Percentiles rank a stretch among this genome's conserved stretches.
These are phyloP conservation scores for Paraconiothyrium brasiliense DNA, from an alignment of 2,329 filamentous ascomycete genomes.

Conservation along the genomic window DNA sequence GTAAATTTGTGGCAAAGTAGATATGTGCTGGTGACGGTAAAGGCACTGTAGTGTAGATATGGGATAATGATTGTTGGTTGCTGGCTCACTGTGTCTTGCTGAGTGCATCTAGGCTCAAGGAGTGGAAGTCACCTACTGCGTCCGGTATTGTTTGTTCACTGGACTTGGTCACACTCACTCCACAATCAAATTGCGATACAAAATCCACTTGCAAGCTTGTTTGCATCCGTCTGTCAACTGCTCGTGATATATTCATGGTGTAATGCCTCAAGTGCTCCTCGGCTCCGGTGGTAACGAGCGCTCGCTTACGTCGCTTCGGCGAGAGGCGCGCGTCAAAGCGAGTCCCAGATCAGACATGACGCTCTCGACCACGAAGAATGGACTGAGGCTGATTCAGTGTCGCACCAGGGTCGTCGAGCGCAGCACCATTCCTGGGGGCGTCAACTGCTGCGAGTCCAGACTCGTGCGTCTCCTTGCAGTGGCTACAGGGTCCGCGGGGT, in stretches of 20 bases:
- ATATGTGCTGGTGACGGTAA: not conserved
- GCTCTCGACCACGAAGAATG: not conserved
- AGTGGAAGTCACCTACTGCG: too few species aligned
- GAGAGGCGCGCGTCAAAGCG: not conserved
- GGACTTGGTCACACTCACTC: too few species aligned
- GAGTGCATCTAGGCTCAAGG: too few species aligned
- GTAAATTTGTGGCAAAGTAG: not conserved
- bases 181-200: too few species aligned
- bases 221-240: too few species aligned
- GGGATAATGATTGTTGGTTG: too few species aligned
- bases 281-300: not conserved
- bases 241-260: too few species aligned
- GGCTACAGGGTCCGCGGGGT: not conserved
- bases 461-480: conserved; percentile 1
- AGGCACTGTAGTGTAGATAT: too few species aligned
- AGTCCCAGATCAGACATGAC: not conserved
- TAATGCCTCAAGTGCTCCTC: not conserved
- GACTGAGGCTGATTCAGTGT: not conserved
- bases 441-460: not conserved
- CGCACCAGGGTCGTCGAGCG: not conserved
- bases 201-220: too few species aligned
- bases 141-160: too few species aligned
- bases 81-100: too few species aligned
- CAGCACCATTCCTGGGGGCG: not conserved
- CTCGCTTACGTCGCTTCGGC: not conserved